These are phyloP conservation scores for Clavariopsis aquatica DNA, from an alignment of 495 filamentous ascomycete species.

Conservation along the genomic window DNA sequence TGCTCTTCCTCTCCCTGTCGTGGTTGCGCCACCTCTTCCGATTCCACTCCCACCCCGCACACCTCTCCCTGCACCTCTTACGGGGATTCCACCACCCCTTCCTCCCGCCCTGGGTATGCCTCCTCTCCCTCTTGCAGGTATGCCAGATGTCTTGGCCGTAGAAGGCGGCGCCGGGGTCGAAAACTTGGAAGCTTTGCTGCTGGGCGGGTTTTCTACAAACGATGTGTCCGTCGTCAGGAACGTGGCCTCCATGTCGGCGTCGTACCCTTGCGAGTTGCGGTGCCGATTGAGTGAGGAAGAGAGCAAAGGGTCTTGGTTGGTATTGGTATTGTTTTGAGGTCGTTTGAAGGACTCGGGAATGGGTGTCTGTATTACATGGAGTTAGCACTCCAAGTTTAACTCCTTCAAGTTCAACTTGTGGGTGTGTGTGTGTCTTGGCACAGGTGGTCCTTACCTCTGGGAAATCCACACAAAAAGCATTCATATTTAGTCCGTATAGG, in stretches of 20 bases:
- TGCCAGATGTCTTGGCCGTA: constrained; percentile 16
- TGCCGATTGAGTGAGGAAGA: constrained; percentile 5
- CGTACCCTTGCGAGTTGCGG: constrained; percentile 16
- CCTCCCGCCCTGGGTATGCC: constrained; percentile 33
- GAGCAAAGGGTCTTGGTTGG: not conserved
- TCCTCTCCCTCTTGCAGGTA: constrained; percentile 11
- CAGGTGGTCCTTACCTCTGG: constrained; percentile 65
- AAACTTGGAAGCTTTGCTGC: constrained; percentile 69
- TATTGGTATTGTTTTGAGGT: constrained; percentile 42
- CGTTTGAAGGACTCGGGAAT: constrained; percentile 72
- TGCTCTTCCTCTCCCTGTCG: constrained; percentile 40
- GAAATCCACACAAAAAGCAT: constrained; percentile 98
- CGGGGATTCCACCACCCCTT: constrained; percentile 44
- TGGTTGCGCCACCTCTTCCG: constrained; percentile 39
- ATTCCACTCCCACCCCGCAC: constrained; percentile 46
- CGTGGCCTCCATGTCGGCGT: constrained; percentile 69
- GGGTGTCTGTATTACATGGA: constrained; percentile 53
- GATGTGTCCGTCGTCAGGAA: constrained; percentile 96
- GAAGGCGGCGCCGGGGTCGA: constrained; percentile 51
- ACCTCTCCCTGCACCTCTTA: constrained; percentile 44
- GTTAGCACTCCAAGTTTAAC: not conserved
- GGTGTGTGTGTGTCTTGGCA: not conserved
- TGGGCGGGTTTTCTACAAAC: constrained; percentile 85
- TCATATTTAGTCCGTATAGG: constrained; percentile 95
- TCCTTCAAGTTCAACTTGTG: not conserved